Conservation (phyloP, 495 filamentous ascomycete genomes). For the Podospora pseudocomata region DNA sequence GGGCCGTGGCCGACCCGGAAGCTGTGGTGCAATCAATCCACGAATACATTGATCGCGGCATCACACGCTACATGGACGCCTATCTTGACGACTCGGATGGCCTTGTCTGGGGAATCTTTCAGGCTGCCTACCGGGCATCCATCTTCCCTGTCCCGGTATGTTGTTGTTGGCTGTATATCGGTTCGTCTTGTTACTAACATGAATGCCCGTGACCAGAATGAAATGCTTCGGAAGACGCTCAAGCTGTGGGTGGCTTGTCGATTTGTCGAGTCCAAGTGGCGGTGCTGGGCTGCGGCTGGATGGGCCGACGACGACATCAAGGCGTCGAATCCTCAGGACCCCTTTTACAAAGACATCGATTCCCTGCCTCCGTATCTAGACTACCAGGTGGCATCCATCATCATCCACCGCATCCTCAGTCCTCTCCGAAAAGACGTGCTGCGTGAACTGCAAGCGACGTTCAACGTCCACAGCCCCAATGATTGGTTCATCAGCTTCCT, state of each 20-base stretch:
- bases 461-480: conserved; percentile 34
- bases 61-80: conserved; percentile 29
- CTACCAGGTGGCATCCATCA: conserved; percentile 38
- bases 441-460: conserved; percentile 28
- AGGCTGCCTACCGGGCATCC: conserved; percentile 32
- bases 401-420: conserved; percentile 36
- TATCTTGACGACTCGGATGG: conserved; percentile 35
- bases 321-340: conserved; percentile 28
- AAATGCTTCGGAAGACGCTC: conserved; percentile 34
- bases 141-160: conserved; percentile 34
- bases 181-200: background rate
- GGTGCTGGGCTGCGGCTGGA: conserved; percentile 31
- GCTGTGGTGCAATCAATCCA: conserved; percentile 30
- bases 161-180: conserved; percentile 1
- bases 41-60: conserved; percentile 29
- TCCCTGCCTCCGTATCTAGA: conserved; percentile 37
- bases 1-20: conserved; percentile 36
- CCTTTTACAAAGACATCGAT: conserved; percentile 30
- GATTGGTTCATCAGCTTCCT: conserved; percentile 39
- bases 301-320: conserved; percentile 26
- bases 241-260: conserved; percentile 40
- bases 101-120: conserved; percentile 38
- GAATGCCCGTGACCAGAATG: conserved; percentile 23
- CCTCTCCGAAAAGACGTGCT: conserved; percentile 34
- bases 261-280: conserved; percentile 39